phyloP scores from a whole-genome alignment of 345 rosid species.

The Aegle marmelos region DNA sequence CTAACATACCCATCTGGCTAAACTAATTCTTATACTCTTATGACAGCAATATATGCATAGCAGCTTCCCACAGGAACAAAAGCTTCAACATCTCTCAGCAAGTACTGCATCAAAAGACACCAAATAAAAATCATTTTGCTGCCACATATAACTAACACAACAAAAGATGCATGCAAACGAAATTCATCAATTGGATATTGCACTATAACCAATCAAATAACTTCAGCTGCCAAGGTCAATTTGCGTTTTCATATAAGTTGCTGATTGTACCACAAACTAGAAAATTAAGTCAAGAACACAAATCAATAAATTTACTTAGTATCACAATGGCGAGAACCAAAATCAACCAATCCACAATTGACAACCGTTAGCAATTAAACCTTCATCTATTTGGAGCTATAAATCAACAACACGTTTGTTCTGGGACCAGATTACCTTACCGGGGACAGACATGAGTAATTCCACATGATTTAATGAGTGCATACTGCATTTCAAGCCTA shows the following conservation, averaged over 20 bases:
- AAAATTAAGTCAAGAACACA: background rate
- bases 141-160: background rate
- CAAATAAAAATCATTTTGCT: background rate
- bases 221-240: background rate
- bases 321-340: background rate
- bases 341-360: background rate
- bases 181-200: background rate
- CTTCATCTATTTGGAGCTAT: background rate
- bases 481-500: background rate
- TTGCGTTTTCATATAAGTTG: background rate
- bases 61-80: background rate
- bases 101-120: constrained; percentile 26
- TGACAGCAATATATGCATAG: background rate
- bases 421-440: background rate
- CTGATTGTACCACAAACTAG: background rate
- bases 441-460: background rate
- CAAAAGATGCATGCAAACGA: background rate
- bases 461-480: background rate
- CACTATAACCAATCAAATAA: background rate
- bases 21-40: constrained; percentile 4
- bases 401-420: background rate
- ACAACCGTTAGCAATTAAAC: background rate
- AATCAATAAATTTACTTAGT: background rate
- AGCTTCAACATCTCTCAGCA: constrained; percentile 3
- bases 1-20: background rate